A percentile compares a stretch with the other conserved stretches of the same genome.
Evolutionary conservation across 2,329 filamentous ascomycete genomes (phyloP).

Genomic region (Neopestalotiopsis sp.): DNA sequence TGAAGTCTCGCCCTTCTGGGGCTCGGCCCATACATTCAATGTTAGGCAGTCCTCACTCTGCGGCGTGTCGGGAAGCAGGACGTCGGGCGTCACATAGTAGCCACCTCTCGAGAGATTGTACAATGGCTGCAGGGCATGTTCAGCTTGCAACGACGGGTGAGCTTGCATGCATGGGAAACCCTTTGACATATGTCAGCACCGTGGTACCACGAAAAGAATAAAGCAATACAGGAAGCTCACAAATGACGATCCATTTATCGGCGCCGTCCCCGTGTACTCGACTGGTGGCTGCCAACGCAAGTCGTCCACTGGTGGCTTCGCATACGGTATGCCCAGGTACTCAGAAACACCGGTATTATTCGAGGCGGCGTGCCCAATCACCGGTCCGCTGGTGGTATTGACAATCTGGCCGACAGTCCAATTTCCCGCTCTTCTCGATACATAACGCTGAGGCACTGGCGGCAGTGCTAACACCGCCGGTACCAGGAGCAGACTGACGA

Average conservation of each 20-base stretch:
- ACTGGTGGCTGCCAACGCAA: conserved; percentile 17
- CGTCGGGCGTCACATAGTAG: conserved; percentile 9
- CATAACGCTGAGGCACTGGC: neutral
- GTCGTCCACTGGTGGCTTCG: conserved; percentile 13
- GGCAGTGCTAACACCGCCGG: conserved; percentile 2
- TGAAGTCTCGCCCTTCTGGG: conserved; percentile 9
- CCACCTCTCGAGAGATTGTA: conserved; percentile 15
- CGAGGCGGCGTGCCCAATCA: conserved; percentile 11
- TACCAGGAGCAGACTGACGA: neutral
- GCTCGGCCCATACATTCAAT: conserved; percentile 44
- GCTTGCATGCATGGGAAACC: conserved; percentile 15
- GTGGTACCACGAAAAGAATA: neutral
- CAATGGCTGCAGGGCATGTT: neutral
- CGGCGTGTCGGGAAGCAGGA: conserved; percentile 25
- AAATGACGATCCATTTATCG: conserved; percentile 15
- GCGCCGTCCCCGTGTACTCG: neutral
- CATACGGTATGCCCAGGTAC: conserved; percentile 21
- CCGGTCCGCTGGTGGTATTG: conserved; percentile 19
- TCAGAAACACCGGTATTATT: conserved; percentile 14
- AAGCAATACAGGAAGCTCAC: neutral
- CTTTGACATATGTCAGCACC: neutral
- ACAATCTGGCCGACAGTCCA: conserved; percentile 14
- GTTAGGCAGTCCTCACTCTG: conserved; percentile 44
- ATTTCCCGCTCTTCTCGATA: neutral
- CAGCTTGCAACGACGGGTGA: conserved; percentile 11